Evolutionary conservation across 345 rosid genomes (phyloP), one percentile per base, ranked within the genome.

Genomic region (Eutrema heterophyllum): DNA sequence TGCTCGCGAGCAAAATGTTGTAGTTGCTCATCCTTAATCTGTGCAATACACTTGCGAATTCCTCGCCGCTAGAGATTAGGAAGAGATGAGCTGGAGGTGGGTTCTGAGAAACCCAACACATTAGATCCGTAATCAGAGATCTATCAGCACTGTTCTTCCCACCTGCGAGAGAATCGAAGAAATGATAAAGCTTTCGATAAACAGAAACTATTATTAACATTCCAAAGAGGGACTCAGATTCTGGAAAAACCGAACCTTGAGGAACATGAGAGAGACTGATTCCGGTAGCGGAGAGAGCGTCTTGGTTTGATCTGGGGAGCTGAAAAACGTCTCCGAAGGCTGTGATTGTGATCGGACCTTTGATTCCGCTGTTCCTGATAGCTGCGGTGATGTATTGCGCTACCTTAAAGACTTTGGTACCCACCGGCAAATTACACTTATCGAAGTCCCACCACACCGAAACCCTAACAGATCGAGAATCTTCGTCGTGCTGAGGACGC

Each of bases 381-480:
- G 98, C 98, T 0, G 82, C 73, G 0, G 93, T 82, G 75, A 96
- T 89, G 61, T 46, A 6, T 5, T 78, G 85, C 1, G 94, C 78
- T 50, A 92, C 81, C 70, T 70, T 88, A 76, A 70, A 84, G 3
- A 79, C 91, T 68, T 96, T 92, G 26, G 72, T 83, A 4, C 93
- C 92, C 0, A 50, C 77, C 6, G 97, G 94, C 26, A 85, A 9
- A 71, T 57, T 15, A 77, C 98, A 96, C 56, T 85, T 90, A 86
- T 86, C 87, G 72, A 96, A 89, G 79, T 92, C 96, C 99, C 98
- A 96, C 99, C 99, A 96, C 14, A 96, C 99, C 2, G 91, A 81
- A 24, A 96, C 90, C 82, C 83, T 81, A 21, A 95, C 89, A 24
- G 80, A 78, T 43, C 87, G 81, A 2, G 89, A 80, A 16, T 82